Evolutionary conservation across 169 alveolate genomes (phyloP).

Genomic region (Plasmodium inui): DNA sequence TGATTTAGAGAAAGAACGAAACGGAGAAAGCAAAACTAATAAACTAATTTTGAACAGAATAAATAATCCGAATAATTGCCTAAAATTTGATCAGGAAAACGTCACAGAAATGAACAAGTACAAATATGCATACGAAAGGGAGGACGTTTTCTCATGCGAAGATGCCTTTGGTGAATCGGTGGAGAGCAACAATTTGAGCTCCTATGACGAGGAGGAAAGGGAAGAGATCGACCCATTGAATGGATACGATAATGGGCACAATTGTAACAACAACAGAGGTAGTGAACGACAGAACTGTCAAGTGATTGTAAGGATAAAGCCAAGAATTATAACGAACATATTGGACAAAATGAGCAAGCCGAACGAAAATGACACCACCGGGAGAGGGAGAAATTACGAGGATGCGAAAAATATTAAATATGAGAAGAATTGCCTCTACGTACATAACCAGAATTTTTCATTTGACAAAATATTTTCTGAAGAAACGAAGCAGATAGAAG

Average conservation of each 20-base stretch:
- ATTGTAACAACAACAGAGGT: not conserved
- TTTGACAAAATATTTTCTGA: slow-evolving; percentile 56
- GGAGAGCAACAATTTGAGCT: slow-evolving; percentile 15
- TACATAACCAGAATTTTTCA: slow-evolving; percentile 32
- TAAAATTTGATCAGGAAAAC: not conserved
- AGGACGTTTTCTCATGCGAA: not conserved
- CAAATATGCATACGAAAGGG: slow-evolving; percentile 23
- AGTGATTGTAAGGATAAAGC: slow-evolving; percentile 46
- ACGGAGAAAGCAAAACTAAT: not conserved
- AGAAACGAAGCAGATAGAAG: slow-evolving; percentile 38
- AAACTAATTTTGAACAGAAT: not conserved
- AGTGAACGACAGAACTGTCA: slow-evolving; percentile 35
- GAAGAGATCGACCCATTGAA: not conserved
- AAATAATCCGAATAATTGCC: not conserved
- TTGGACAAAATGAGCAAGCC: slow-evolving; percentile 6
- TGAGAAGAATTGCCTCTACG: slow-evolving; percentile 26
- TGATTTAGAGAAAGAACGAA: not conserved
- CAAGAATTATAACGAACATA: slow-evolving; percentile 12
- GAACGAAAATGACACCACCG: not conserved
- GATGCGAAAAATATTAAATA: slow-evolving; percentile 35
- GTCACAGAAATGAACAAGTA: not conserved
- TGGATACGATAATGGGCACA: not conserved
- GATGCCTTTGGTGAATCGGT: slow-evolving; percentile 9
- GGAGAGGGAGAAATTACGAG: not conserved
- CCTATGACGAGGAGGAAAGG: slow-evolving; percentile 6